Evolutionary conservation across 768 basidiomycete genomes (phyloP).

Genomic region (Boletus rufocinnamomeus): DNA sequence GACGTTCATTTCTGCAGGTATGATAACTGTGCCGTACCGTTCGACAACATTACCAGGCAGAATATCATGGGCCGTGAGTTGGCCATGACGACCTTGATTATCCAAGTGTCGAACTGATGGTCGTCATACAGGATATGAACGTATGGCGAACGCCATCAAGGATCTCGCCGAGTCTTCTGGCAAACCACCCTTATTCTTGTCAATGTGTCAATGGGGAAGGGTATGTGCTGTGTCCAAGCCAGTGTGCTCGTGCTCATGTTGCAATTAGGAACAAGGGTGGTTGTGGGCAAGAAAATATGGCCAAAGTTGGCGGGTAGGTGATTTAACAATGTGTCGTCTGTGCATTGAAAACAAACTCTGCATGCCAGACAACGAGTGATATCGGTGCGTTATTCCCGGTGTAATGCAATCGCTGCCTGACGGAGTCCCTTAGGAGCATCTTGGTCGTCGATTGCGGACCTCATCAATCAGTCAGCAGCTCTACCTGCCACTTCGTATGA

Average conservation of each 20-base stretch:
- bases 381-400: conserved; percentile 37
- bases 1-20: conserved; percentile 40
- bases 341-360: conserved; percentile 5
- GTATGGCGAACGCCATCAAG: conserved; percentile 61
- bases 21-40: conserved; percentile 65
- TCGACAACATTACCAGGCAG: conserved; percentile 54
- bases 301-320: conserved; percentile 64
- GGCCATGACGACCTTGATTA: neutral
- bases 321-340: neutral
- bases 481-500: neutral
- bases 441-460: conserved; percentile 53
- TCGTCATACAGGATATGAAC: conserved; percentile 49
- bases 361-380: conserved; percentile 49
- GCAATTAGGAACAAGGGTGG: conserved; percentile 59
- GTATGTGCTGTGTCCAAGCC: conserved; percentile 36
- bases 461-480: conserved; percentile 52
- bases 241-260: neutral
- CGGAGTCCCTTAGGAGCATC: conserved; percentile 35
- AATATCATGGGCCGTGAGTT: conserved; percentile 57
- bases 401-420: conserved; percentile 2
- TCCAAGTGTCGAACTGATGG: neutral
- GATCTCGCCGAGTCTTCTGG: conserved; percentile 48
- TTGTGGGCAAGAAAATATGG: conserved; percentile 60
- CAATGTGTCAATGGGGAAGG: conserved; percentile 69
- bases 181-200: conserved; percentile 57